Evolutionary conservation across 257 asterid species (phyloP), one percentile per base, ranked within the genome.

Genomic region (Schizonepeta tenuifolia): DNA sequence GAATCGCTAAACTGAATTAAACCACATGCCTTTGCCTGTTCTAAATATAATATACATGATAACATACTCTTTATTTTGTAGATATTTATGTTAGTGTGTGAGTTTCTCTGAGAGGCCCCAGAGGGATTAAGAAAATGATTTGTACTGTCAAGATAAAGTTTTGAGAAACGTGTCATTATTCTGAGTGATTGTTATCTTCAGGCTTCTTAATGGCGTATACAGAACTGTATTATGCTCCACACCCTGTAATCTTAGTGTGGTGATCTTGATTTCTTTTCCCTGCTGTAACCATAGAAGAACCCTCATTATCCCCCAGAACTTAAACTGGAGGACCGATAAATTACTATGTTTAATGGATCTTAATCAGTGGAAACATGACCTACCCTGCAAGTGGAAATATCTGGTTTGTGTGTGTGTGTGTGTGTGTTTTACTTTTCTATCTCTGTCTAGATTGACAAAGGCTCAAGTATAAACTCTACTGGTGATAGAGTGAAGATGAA

Each of bases 71-170:
- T n/a, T 17, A 15, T 17, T 54, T n/a, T n/a, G n/a, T 51, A 7
- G 40, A 63, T 21, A 33, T 60, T 60, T 9, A 51, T 47, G 43
- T 74, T 26, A 21, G 36, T 46, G 36, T 47, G 3, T 51, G 22
- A 15, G 54, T 47, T 60, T 75, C 38, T 65, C 54, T 53, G 57
- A 26, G 43, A 36, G 70, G 46, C 40, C 43, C 41, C n/a, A 22
- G 33, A 21, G 33, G 44, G 40, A 71, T 40, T 18, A 38, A 24
- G 46, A 64, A 38, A 51, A 31, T 44, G 14, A 43, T 55, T 63
- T 55, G 43, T 55, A 28, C 41, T 65, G 51, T 31, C 26, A 74
- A 2, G 58, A 17, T 68, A n/a, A 57, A 1, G 4, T 46, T 74
- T 28, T 46, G 22, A 21, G 51, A 60, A 50, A n/a, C 3, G 11